Evolutionary conservation across 306 rosid genomes (phyloP), one percentile per base, ranked within the genome.

Genomic region (Luffa aegyptiaca): DNA sequence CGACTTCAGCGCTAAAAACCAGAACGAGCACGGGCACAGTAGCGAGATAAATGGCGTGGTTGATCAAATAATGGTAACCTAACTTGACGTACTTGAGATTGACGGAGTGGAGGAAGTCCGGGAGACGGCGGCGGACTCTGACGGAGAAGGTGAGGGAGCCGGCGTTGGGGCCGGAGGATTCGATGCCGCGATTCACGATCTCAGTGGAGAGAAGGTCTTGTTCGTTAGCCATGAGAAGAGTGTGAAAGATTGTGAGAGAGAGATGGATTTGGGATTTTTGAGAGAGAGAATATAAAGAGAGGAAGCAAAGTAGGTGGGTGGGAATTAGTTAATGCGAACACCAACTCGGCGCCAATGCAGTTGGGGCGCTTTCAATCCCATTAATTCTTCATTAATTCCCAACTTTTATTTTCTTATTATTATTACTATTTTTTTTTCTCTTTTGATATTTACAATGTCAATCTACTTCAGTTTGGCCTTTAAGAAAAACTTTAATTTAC

Each of bases 51-150:
- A 96, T 86, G 76, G 86, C 99, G 82, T 96, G 97, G 89, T 85
- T 96, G 71, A 96, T 91, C 35, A 96, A 89, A 77, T 96, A 92
- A 84, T 87, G 98, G 86, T 96, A 96, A 0, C 99, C 99, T 66
- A 96, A 66, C 52, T 91, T 93, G 84, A 96, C 99, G 56, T 96
- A 96, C 87, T 96, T 96, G 7, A 96, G 98, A 79, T 96, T 96
- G 42, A 96, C 98, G 5, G 99, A 93, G 45, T 91, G 96, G 33
- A 93, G 90, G 72, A 96, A 96, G 82, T 93, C 99, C 3, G 98
- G 99, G 14, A 96, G 82, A 3, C 96, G 90, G 75, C 93, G 79
- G 70, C 96, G 86, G 16, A 96, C 99, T 52, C 97, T 83, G 2
- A 96, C 98, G 0, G 99, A 96, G 86, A 96, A 96, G 0, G 96